A percentile compares a stretch with the other conserved stretches of the same genome.
phyloP scores from a whole-genome alignment of 176 grass and related monocot species.

The Cenchrus purpureus region DNA sequence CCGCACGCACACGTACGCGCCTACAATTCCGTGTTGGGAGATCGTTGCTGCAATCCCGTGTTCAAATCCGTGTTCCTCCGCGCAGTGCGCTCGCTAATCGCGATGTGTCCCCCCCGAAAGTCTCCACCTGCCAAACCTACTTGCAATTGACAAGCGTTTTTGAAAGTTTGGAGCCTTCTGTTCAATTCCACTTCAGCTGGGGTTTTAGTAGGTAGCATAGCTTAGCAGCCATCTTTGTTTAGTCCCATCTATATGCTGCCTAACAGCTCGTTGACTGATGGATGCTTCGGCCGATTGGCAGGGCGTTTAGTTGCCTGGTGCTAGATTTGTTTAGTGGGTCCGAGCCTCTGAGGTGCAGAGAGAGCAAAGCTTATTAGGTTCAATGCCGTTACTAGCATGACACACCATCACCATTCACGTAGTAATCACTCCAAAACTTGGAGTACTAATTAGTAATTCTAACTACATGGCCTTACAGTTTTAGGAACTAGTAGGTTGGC shows the following conservation, averaged over 20 bases:
- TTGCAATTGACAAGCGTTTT: not conserved
- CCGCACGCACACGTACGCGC: not conserved
- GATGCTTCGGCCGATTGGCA: not conserved
- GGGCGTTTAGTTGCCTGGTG: not conserved
- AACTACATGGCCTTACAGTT: too few species aligned
- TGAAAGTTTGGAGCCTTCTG: not conserved
- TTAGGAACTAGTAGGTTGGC: too few species aligned
- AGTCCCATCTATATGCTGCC: not conserved
- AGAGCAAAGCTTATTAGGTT: too few species aligned
- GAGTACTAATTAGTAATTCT: too few species aligned
- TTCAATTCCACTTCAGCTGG: not conserved
- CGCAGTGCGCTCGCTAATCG: not conserved
- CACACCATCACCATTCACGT: too few species aligned
- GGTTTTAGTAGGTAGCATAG: not conserved
- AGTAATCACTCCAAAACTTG: too few species aligned
- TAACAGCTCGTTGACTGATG: not conserved
- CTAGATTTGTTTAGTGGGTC: not conserved
- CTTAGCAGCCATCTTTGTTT: not conserved
- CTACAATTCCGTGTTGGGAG: slow-evolving; percentile 31
- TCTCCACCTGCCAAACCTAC: slow-evolving; percentile 18
- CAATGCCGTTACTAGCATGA: too few species aligned
- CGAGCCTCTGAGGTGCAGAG: too few species aligned
- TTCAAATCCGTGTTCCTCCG: not conserved
- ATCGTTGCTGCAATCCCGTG: not conserved
- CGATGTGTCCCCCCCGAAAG: slow-evolving; percentile 14